Conservation (phyloP, 1,284 basidiomycete genomes). For the Bondarzewia mesenterica region DNA sequence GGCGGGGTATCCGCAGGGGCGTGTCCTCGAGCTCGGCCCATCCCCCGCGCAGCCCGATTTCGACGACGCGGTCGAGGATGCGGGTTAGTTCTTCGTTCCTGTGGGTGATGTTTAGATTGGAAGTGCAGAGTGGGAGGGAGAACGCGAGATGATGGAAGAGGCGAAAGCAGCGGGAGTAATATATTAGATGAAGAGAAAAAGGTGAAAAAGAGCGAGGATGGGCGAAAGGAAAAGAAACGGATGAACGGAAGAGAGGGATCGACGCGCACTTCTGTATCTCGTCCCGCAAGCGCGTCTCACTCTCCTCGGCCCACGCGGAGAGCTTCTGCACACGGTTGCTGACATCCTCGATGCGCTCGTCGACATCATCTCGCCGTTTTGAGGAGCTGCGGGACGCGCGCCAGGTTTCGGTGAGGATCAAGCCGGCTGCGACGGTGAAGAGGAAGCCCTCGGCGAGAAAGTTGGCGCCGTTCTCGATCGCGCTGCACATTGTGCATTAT, state of each 20-base stretch:
- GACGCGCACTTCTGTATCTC: constrained; percentile 38
- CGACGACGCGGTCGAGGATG: constrained; percentile 63
- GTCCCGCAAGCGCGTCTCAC: constrained; percentile 36
- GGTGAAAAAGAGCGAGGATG: background rate
- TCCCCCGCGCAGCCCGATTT: constrained; percentile 62
- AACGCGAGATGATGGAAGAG: background rate
- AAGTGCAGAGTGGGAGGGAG: background rate
- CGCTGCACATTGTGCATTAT: constrained; percentile 34
- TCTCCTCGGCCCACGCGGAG: constrained; percentile 34
- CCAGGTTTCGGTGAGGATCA: constrained; percentile 78
- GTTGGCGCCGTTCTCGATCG: constrained; percentile 85
- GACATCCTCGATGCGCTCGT: constrained; percentile 64
- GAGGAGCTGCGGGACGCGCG: constrained; percentile 67
- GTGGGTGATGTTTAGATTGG: background rate
- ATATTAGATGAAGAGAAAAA: background rate
- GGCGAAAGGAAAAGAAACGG: background rate
- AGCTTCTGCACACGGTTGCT: constrained; percentile 39
- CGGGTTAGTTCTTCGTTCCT: constrained; percentile 60
- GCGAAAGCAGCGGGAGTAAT: background rate
- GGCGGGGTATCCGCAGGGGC: constrained; percentile 39
- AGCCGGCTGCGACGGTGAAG: constrained; percentile 67
- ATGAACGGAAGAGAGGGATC: background rate
- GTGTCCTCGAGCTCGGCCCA: constrained; percentile 57
- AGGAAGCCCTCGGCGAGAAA: constrained; percentile 82
- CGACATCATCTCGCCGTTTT: constrained; percentile 68